Evolutionary conservation across 306 rosid genomes (phyloP), one percentile per base, ranked within the genome.

Genomic region (Trifolium dubium): DNA sequence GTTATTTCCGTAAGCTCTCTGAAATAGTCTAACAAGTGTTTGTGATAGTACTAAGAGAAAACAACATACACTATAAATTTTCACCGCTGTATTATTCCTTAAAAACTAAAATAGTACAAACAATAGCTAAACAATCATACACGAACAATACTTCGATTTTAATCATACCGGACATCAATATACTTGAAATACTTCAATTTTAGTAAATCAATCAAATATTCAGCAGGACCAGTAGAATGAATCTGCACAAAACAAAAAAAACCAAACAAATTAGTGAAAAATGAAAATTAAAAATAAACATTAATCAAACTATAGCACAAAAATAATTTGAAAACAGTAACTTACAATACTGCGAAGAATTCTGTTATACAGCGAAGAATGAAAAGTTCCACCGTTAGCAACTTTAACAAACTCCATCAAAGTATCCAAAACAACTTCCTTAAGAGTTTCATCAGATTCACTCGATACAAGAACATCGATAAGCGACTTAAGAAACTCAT

Each of bases 331-430:
- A 31, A 60, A 6, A 34, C 7, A 31, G 6, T 12, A 67, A 83
- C 98, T 85, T 82, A 91, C 98, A 76, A 87, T 88, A 64, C 79
- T 72, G n/a, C 76, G 81, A 17, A 91, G 69, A 70, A 91, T 81
- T 82, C 74, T 87, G 80, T 94, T 89, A 75, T 85, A 89, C 6
- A 92, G 73, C 73, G 95, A 86, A 81, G 96, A 94, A 71, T 92
- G 93, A 83, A 91, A 87, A 54, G 67, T 70, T 3, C 97, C 96
- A 7, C 77, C 85, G 72, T 83, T 91, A n/a, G 94, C 87, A 1
- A 79, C 82, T 81, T 82, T 88, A 29, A 91, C 95, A 69, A 89
- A 89, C 87, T 94, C 97, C 97, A 92, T 91, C 37, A 89, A 14
- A 9, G 95, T 80, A 76, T 94, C 97, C 82, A 94, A 65, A 64